These are phyloP conservation scores for Entomortierella beljakovae DNA, from an alignment of 192 early-diverging fungal species.

Conservation along the genomic window DNA sequence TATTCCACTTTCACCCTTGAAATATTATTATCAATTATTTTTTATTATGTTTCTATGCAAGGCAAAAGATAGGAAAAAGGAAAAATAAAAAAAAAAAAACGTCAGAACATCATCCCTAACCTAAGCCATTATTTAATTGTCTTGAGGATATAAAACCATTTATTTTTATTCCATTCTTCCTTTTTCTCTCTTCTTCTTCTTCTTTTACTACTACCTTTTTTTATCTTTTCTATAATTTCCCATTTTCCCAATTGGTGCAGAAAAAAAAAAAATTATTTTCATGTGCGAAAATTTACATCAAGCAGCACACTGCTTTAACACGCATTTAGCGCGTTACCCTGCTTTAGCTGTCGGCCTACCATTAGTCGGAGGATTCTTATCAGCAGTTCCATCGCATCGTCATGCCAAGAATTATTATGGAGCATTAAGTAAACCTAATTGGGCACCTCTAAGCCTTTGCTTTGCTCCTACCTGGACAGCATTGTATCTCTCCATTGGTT, in stretches of 20 bases:
- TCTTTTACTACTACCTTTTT: conserved; percentile 5
- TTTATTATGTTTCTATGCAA: too few species aligned
- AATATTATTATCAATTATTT: too few species aligned
- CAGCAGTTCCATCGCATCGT: conserved; percentile 32
- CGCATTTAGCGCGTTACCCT: conserved; percentile 45
- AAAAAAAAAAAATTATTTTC: conserved; percentile 1
- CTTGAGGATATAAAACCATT: too few species aligned
- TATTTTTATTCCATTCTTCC: not conserved
- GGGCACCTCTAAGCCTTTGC: conserved; percentile 28
- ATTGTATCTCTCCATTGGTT: conserved; percentile 43
- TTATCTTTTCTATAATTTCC: not conserved
- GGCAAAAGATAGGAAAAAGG: too few species aligned
- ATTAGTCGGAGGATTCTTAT: conserved; percentile 44
- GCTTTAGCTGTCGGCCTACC: conserved; percentile 43
- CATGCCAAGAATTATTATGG: conserved; percentile 23
- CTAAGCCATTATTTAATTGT: too few species aligned
- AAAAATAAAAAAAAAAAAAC: too few species aligned
- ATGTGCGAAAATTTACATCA: conserved; percentile 30
- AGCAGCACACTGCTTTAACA: conserved; percentile 40
- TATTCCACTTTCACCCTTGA: too few species aligned
- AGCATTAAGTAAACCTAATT: conserved; percentile 17
- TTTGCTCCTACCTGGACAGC: conserved; percentile 39
- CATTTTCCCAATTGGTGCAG: too few species aligned
- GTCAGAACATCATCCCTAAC: too few species aligned
- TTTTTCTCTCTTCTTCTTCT: not conserved